Conservation (phyloP, 768 basidiomycete genomes). For the Gautieria morchelliformis region DNA sequence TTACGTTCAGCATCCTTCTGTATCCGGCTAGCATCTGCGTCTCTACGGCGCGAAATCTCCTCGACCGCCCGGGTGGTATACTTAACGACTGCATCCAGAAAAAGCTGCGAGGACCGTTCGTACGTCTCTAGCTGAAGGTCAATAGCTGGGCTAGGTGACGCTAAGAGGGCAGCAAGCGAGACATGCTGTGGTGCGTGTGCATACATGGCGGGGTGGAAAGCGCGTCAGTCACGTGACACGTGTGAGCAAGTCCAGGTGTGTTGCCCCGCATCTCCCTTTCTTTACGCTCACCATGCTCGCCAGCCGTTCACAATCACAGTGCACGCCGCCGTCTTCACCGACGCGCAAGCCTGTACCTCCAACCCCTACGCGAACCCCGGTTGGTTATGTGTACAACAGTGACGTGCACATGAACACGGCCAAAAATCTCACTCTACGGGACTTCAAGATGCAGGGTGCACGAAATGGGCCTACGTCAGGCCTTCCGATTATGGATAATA, state of each 20-base stretch:
- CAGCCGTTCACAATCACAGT: not conserved
- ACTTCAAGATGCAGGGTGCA: conserved; percentile 58
- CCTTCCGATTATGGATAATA: conserved; percentile 25
- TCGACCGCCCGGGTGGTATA: conserved; percentile 67
- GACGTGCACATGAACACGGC: conserved; percentile 80
- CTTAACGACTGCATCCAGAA: conserved; percentile 58
- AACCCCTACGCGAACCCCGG: not conserved
- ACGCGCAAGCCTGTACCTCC: not conserved
- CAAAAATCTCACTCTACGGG: conserved; percentile 40
- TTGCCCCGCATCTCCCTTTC: not conserved
- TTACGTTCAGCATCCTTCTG: conserved; percentile 54
- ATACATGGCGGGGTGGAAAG: not conserved
- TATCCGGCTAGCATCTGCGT: conserved; percentile 50
- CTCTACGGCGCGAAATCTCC: conserved; percentile 58
- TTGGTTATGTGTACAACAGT: not conserved
- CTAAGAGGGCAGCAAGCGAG: conserved; percentile 9
- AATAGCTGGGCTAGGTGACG: conserved; percentile 46
- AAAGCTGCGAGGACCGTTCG: conserved; percentile 59
- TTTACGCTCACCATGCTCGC: conserved; percentile 3
- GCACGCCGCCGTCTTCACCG: conserved; percentile 1
- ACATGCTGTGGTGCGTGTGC: conserved; percentile 2
- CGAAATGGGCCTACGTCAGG: conserved; percentile 25
- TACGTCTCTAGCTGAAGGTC: conserved; percentile 54
- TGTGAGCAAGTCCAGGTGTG: not conserved
- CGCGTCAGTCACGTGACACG: conserved; percentile 7